phyloP scores from a whole-genome alignment of 495 filamentous ascomycete species.

The Chlorociboria aeruginascens region DNA sequence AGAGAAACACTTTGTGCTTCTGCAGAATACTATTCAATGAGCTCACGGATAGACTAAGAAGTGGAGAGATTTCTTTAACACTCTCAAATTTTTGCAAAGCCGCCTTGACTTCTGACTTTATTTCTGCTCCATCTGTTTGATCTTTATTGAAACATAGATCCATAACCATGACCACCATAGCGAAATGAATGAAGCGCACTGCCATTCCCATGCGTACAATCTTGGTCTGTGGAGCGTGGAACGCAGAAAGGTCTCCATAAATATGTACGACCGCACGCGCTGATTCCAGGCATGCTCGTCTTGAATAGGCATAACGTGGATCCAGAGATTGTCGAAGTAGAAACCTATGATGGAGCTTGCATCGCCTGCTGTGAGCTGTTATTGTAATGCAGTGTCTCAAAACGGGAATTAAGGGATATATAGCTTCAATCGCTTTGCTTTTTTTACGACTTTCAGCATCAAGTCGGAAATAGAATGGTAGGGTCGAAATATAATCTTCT shows the following conservation, averaged over 20 bases:
- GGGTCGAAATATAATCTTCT: slow-evolving; percentile 17
- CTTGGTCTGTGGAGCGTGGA: slow-evolving; percentile 6
- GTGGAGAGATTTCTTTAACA: slow-evolving; percentile 7
- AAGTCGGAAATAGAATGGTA: slow-evolving; percentile 22
- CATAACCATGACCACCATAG: slow-evolving; percentile 22
- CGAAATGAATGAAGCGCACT: slow-evolving; percentile 20
- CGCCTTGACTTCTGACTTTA: slow-evolving; percentile 15
- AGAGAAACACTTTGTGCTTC: slow-evolving; percentile 16
- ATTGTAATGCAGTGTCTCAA: slow-evolving; percentile 30
- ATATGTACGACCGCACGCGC: slow-evolving; percentile 35
- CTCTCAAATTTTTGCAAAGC: slow-evolving; percentile 16
- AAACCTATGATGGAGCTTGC: slow-evolving; percentile 28
- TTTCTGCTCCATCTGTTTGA: slow-evolving; percentile 7
- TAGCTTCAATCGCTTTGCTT: slow-evolving; percentile 24
- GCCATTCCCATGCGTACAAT: slow-evolving; percentile 17
- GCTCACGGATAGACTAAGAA: slow-evolving; percentile 9
- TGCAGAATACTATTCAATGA: slow-evolving; percentile 14
- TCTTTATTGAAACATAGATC: slow-evolving; percentile 19
- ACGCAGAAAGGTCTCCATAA: slow-evolving; percentile 20
- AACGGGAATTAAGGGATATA: slow-evolving; percentile 28
- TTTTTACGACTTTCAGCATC: slow-evolving; percentile 23
- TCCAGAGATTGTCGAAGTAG: slow-evolving; percentile 24
- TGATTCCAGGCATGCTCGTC: slow-evolving; percentile 29
- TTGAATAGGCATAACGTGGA: slow-evolving; percentile 32
- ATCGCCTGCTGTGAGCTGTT: slow-evolving; percentile 30